A percentile compares a stretch with the other conserved stretches of the same genome.
Conservation (phyloP, 306 rosid genomes). For the Cicer cuneatum region DNA sequence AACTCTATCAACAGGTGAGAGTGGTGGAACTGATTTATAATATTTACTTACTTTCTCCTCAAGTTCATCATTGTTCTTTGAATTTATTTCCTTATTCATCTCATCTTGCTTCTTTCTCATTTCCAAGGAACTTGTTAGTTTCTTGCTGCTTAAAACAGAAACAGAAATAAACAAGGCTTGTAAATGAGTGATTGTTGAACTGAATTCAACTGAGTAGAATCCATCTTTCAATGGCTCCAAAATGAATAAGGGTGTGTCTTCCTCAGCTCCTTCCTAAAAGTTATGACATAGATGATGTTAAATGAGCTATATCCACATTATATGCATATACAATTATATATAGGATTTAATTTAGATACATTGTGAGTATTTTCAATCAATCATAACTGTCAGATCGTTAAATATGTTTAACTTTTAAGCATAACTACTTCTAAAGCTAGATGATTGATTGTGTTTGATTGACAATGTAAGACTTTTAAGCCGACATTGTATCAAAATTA, state of each 20-base stretch:
- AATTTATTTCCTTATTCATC: conserved; percentile 39
- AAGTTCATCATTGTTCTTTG: conserved; percentile 40
- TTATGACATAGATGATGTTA: conserved; percentile 31
- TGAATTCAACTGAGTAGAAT: conserved; percentile 68
- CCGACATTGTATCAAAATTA: too few relatives aligned
- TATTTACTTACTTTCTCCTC: conserved; percentile 52
- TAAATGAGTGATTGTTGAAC: conserved; percentile 67
- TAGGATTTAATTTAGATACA: not conserved
- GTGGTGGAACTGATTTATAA: conserved; percentile 81
- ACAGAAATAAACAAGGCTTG: conserved; percentile 88
- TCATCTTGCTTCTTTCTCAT: conserved; percentile 46
- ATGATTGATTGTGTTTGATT: too few relatives aligned
- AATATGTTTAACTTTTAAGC: too few relatives aligned
- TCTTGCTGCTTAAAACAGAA: conserved; percentile 58
- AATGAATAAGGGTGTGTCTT: conserved; percentile 61
- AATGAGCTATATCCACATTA: conserved; percentile 20
- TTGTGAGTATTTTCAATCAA: too few relatives aligned
- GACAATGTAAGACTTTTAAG: too few relatives aligned
- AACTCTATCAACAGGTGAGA: conserved; percentile 88
- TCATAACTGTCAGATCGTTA: too few relatives aligned
- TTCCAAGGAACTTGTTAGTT: conserved; percentile 49
- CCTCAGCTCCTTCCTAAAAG: conserved; percentile 68
- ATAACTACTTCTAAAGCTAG: too few relatives aligned
- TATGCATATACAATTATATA: not conserved
- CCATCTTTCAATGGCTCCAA: conserved; percentile 77